These are phyloP conservation scores for Zelonia costaricensis DNA, from an alignment of 208 protist genomes.

Conservation along the genomic window DNA sequence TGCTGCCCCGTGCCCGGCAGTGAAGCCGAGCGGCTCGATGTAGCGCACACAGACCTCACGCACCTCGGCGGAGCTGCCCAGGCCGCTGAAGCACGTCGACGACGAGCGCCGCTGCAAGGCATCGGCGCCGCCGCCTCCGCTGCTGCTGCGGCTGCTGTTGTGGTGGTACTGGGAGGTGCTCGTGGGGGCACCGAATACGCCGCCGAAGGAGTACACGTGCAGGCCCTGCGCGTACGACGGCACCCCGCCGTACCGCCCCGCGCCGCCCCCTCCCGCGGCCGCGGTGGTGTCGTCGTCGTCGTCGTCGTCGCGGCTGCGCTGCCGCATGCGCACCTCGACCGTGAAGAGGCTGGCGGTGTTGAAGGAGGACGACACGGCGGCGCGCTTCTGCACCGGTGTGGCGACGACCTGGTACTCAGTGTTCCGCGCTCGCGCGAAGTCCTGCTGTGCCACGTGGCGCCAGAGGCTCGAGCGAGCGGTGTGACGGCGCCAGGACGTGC, in stretches of 20 bases:
- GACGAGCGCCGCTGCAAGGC: slow-evolving; percentile 7
- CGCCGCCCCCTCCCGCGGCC: too few species aligned
- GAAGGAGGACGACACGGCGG: slow-evolving; percentile 9
- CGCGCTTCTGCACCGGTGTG: slow-evolving; percentile 9
- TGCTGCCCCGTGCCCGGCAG: slow-evolving; percentile 1
- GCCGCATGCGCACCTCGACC: slow-evolving; percentile 13
- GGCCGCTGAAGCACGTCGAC: slow-evolving; percentile 8
- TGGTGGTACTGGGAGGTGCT: too few species aligned
- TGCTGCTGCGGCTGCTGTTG: not conserved
- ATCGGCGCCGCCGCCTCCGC: not conserved
- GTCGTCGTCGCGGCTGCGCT: not conserved
- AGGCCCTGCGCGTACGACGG: slow-evolving; percentile 14
- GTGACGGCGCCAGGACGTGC: slow-evolving; percentile 7
- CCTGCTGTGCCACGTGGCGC: slow-evolving; percentile 9
- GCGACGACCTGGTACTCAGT: slow-evolving; percentile 22
- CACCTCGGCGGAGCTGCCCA: slow-evolving; percentile 12
- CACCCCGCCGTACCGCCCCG: not conserved
- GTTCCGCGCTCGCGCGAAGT: slow-evolving; percentile 18
- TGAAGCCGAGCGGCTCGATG: slow-evolving; percentile 11
- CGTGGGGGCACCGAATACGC: too few species aligned
- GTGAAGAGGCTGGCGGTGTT: slow-evolving; percentile 8
- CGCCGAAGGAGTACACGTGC: slow-evolving; percentile 14
- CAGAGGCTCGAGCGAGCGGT: slow-evolving; percentile 10
- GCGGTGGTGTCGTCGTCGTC: not conserved
- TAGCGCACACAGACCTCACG: slow-evolving; percentile 12